Base-by-base conservation (phyloP, 2,329 filamentous ascomycete genomes). In the Pseudogymnoascus sp. region DNA sequence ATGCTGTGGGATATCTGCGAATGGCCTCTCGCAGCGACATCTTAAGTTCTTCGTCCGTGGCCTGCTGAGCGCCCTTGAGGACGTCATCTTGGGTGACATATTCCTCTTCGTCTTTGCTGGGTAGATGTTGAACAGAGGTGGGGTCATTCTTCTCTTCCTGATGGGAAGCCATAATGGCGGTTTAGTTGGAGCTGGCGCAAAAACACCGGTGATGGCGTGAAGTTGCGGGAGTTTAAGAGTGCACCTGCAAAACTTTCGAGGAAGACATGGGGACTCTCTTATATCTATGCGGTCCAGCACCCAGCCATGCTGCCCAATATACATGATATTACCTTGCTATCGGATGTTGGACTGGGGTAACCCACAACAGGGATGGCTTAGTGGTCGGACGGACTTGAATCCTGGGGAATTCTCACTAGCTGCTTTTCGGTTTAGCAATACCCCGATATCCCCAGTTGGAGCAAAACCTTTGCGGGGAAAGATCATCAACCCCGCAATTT, bases 1-100 rank as follows among this genome's bases (percentile, higher is more conserved):
- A 58, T 3, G 68, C 68, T 58, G 66, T 67, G 2, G 68, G 68
- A 27, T 69, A 69, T 13, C 63, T 63, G 13, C 31, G 65, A 61
- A 70, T 52, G 12, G 68, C 66, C 37, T 68, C 67, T 6, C 36
- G 27, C 12, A 69, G 59, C 18, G 62, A 45, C 65, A 68, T 66
- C 25, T 31, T 61, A 58, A 67, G 66, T 64, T 71, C 65, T 12
- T 61, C 55, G 59, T 60, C 39, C 25, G 67, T 66, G 8, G 66
- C 67, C n/a, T 65, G 39, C 18, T 67, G 62, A 15, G 68, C 68
- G n/a, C 67, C 67, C n/a, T 63, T 60, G n/a, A 33, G 60, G 18
- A 64, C 42, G 36, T 63, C 60, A 21, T 27, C 60, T 3, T 37
- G 48, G 29, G 60, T 33, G 12, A 55, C 25, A 55, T 55, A 61